Evolutionary conservation across 139 green algal species (phyloP).

Genomic region (Picochlorum sp.): DNA sequence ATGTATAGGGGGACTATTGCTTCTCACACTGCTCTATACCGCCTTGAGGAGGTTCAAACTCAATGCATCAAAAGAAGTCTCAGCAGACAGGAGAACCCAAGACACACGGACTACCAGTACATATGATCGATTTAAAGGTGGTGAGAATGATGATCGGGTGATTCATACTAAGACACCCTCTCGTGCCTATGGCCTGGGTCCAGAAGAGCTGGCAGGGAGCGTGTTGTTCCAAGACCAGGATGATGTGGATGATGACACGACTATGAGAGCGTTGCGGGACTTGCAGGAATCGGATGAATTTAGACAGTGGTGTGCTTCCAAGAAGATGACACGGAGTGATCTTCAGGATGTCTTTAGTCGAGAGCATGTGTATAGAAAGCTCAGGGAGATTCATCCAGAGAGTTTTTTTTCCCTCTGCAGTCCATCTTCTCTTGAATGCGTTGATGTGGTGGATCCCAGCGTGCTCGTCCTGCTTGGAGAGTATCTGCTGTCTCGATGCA

Average conservation of each 20-base stretch:
- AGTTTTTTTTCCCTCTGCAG: constrained; percentile 5
- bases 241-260: not conserved
- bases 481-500: constrained; percentile 4
- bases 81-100: too few species aligned
- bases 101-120: too few species aligned
- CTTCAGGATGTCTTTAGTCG: not conserved
- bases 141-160: too few species aligned
- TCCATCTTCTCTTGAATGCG: not conserved
- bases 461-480: not conserved
- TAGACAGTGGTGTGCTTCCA: not conserved
- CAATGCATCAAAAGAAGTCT: too few species aligned
- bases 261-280: not conserved
- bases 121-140: too few species aligned
- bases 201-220: not conserved
- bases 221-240: not conserved
- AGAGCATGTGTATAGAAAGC: not conserved
- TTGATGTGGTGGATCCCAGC: not conserved
- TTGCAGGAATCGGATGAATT: constrained; percentile 8
- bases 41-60: too few species aligned
- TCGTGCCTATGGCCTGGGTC: constrained; percentile 1
- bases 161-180: too few species aligned
- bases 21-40: too few species aligned
- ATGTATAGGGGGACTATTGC: too few species aligned
- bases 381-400: constrained; percentile 3
- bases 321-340: not conserved